These are phyloP conservation scores for Cadophora malorum DNA, from an alignment of 2,329 filamentous ascomycete species.

Conservation along the genomic window DNA sequence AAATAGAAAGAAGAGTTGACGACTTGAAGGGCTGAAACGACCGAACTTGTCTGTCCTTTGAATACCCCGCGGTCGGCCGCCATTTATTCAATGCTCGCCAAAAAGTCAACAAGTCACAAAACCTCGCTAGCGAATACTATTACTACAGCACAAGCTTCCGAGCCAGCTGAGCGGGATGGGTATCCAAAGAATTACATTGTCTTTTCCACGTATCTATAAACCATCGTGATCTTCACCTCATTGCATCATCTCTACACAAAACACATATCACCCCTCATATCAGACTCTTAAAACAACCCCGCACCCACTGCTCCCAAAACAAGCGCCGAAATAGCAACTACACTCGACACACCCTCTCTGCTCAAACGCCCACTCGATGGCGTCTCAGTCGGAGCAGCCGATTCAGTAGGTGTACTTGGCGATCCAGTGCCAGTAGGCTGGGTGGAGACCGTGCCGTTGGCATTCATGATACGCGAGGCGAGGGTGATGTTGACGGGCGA, in stretches of 20 bases:
- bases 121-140: neutral
- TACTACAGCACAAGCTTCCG: neutral
- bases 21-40: no score
- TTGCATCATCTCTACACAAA: neutral
- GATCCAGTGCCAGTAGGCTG: conserved; percentile 4
- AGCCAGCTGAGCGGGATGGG: neutral
- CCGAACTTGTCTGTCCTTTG: no score
- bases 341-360: neutral
- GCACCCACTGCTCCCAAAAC: neutral
- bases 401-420: neutral
- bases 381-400: neutral
- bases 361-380: conserved; percentile 9
- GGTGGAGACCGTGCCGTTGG: conserved; percentile 20
- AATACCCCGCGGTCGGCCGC: no score
- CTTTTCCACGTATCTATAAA: neutral
- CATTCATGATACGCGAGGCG: conserved; percentile 27
- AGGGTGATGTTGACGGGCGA: conserved; percentile 29
- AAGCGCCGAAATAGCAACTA: neutral
- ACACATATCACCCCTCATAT: neutral
- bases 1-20: neutral
- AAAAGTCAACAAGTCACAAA: neutral
- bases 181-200: conserved; percentile 4
- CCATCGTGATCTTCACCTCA: neutral
- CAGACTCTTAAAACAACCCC: neutral
- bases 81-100: neutral